These are phyloP conservation scores for Phytophthora pluvialis DNA, from an alignment of 352 stramenopile genomes.

Conservation along the genomic window DNA sequence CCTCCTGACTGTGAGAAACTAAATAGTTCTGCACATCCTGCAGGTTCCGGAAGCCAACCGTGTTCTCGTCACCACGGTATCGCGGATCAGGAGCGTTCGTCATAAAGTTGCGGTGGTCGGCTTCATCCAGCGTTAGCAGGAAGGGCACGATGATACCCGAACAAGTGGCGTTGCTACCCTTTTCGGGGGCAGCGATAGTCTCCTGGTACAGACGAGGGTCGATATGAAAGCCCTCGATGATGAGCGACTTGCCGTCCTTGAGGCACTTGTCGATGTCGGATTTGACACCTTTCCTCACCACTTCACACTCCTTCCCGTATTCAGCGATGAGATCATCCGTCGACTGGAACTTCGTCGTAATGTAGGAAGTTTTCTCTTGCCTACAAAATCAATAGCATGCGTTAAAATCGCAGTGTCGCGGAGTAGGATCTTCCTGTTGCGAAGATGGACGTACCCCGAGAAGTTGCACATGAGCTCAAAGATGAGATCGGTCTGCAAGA, in stretches of 20 bases:
- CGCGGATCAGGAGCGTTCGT: conserved; percentile 81
- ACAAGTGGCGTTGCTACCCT: conserved; percentile 38
- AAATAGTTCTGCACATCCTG: conserved; percentile 85
- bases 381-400: conserved; percentile 20
- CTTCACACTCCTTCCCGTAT: conserved; percentile 81
- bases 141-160: conserved; percentile 87
- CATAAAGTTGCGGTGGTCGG: conserved; percentile 82
- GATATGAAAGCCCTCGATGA: conserved; percentile 89
- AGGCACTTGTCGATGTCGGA: conserved; percentile 91
- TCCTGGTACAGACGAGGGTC: conserved; percentile 87
- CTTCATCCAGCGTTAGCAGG: conserved; percentile 67
- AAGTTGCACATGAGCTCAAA: conserved; percentile 93
- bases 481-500: conserved; percentile 88
- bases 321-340: conserved; percentile 63
- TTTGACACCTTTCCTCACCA: conserved; percentile 82
- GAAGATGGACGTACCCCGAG: conserved; percentile 58
- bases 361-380: conserved; percentile 74
- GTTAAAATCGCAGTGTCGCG: conserved; percentile 1
- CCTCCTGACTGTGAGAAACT: conserved; percentile 49
- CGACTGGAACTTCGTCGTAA: conserved; percentile 64
- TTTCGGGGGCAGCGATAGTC: conserved; percentile 48
- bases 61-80: conserved; percentile 66
- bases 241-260: conserved; percentile 90
- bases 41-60: conserved; percentile 73
- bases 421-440: neutral